Base-by-base conservation (phyloP, 306 rosid species). In the Cucumis cinereus region DNA sequence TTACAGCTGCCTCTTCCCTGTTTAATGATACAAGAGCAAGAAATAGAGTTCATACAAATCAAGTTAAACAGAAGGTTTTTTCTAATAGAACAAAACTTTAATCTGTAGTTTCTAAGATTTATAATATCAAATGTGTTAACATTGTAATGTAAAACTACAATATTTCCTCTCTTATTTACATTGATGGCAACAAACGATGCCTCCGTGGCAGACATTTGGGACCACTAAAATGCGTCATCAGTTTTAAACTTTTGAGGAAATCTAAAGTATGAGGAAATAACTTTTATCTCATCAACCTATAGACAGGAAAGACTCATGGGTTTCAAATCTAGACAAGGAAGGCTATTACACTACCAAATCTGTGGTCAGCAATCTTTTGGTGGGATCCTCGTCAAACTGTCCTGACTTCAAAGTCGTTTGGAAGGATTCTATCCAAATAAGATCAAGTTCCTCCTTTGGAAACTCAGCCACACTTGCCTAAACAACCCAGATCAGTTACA, bases 1-100 rank as follows among this genome's bases (percentile, higher is more conserved):
- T 86, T 64, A 94, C 86, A 62, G 98, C 97, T 78, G 90, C 97
- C 84, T 90, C 83, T 83, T 94, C 98, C 98, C 98, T 94, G 85
- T 53, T 85, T 82, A 74, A 56, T 10, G n/a, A 36, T 76, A 71
- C 57, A 74, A 73, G 56, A 76, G 62, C 66, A 19, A 68, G 35
- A 16, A 30, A 72, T 69, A 13, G 53, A 43, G 54, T 41, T 64
- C 24, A 20, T 13, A 67, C 52, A 45, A 14, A 69, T 23, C 55
- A 14, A 22, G 36, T 41, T 30, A 20, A 69, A 43, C 13, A 69
- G 41, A 40, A 13, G 33, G n/a, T 30, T 58, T 75, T 55, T 80
- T 52, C 26, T 70, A 11, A 13, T 26, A 14, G 12, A 23, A 14
- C 24, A 45, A 1, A 28, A 12, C 24, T 62, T 26, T 15, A 69